Base-by-base conservation (phyloP, 306 rosid genomes). In the Castanea crenata region DNA sequence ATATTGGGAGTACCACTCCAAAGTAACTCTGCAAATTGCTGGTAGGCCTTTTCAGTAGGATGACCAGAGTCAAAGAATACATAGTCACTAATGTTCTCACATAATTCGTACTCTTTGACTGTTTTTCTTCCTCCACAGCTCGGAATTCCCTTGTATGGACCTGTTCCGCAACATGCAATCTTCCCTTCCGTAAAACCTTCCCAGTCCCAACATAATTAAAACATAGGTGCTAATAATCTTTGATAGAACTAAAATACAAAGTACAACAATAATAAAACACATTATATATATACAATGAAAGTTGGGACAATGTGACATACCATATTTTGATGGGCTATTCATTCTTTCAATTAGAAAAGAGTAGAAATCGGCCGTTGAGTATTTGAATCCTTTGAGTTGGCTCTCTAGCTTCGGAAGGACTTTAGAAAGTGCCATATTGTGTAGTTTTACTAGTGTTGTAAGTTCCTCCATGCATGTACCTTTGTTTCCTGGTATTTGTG, bases 101-200 rank as follows among this genome's bases (percentile, higher is more conserved):
- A 86, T 34, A 84, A 51, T 4, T 84, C 62, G 68, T 35, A 84
- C 34, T 87, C 85, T 20, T 61, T 59, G 2, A 18, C 29, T 11
- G 69, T 82, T 67, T 86, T 82, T 79, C 44, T 75, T 70, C 85
- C 84, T 52, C 94, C 92, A 76, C 91, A 90, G 74, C 78, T 88
- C 1, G 25, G 21, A 63, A 71, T 74, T 61, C 87, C 89, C 82
- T 88, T 87, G 55, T 74, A 81, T 1, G 76, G 80, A 25, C 90
- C 88, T 34, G 76, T 63, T 1, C 94, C 94, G 55, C 89, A 86
- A 4, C 92, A 88, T 68, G 74, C 90, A 19, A 4, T 32, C 21
- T 76, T 85, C 19, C 82, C 89, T 55, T 83, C 88, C 73, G 81
- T 86, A 57, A 88, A 77, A 1, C 85, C 88, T 86, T 55, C 29